Conservation (phyloP, 305 asterid genomes). For the Ruellia speciosa region DNA sequence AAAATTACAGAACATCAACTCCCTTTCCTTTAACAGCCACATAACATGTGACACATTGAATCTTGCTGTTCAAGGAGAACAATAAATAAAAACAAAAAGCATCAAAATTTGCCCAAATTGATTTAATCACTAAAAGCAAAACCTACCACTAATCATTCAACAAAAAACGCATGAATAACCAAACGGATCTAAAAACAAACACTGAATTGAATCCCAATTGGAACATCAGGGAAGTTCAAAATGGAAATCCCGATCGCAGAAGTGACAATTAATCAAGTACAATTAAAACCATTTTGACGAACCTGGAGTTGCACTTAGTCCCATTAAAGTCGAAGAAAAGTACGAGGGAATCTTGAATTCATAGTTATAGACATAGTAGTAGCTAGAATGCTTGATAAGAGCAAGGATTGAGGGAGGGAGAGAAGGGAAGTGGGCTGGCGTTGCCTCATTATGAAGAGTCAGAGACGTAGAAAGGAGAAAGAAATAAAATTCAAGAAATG, state of each 20-base stretch:
- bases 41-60: slow-evolving; percentile 1
- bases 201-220: background rate
- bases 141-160: background rate
- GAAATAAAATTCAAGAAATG: too few species aligned
- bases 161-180: background rate
- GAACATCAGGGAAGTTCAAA: background rate
- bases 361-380: background rate
- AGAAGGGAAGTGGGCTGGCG: background rate
- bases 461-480: background rate
- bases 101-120: background rate
- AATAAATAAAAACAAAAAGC: background rate
- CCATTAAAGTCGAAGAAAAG: background rate
- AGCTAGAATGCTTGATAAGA: background rate
- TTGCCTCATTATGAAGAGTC: background rate
- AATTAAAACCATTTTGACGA: too few species aligned
- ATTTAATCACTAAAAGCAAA: background rate
- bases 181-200: background rate
- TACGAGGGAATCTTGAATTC: too few species aligned
- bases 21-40: background rate
- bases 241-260: too few species aligned
- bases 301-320: too few species aligned
- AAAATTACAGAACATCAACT: background rate
- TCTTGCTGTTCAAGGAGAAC: slow-evolving; percentile 1
- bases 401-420: background rate
- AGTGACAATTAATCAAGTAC: too few species aligned